Evolutionary conservation across 2,329 filamentous ascomycete species (phyloP), one percentile per base, ranked within the genome.

Genomic region (Sarocladium brachiariae): DNA sequence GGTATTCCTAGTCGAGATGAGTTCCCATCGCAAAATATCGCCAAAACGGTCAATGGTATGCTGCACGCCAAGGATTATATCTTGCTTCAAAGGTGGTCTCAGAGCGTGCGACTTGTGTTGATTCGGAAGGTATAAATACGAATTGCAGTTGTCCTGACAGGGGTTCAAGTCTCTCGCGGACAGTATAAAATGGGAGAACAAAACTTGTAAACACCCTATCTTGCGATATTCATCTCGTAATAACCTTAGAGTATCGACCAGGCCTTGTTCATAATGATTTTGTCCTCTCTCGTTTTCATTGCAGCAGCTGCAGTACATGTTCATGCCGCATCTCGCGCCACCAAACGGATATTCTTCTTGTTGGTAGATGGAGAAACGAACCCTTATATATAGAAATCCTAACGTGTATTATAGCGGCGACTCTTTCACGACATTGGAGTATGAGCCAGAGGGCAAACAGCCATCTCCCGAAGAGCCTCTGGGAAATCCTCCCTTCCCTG

Each of bases 401-500:
- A 18, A 39, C 35, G 3, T 6, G 6, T 19, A 5, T 8, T 6
- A 8, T 16, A 39, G 35, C 13, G 35, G 35, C 18, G 35, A 39
- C 18, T 39, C 35, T 7, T 39, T 39, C 35, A 39, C 35, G 18
- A 39, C 35, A 7, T 39, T 18, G n/a, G 35, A 39, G 35, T 39
- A 39, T 21, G 35, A 39, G 13, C 35, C 35, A 21, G 35, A 39
- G 10, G 35, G 35, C 13, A 18, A 39, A 7, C 21, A 43, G 13
- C 39, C 39, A 27, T 43, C 39, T 5, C 21, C 39, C 4, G 62
- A 65, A 5, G 80, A 82, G 57, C 79, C 81, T 0, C 67, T 85
- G 54, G 81, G 81, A 9, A 85, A 85, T 63, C 81, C 81, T 1
- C 45, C 65, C 2, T 75, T 75, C 39, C 74, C 73, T 0, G 70